Conservation (phyloP, 148 eudicot species). For the Vaccinium darrowii region DNA sequence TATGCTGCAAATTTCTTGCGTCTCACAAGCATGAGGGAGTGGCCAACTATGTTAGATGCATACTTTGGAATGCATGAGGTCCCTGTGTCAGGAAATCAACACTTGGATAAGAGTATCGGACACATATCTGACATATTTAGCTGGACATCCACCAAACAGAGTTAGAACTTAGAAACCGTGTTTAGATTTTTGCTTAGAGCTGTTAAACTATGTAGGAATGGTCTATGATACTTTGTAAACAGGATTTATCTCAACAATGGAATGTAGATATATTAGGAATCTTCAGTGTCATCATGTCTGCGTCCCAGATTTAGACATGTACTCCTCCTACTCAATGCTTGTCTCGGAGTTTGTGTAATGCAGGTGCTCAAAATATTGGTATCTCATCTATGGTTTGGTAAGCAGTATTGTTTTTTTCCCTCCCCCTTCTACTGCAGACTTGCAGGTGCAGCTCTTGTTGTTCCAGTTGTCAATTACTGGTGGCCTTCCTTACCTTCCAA, state of each 20-base stretch:
- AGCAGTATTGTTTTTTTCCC: background rate
- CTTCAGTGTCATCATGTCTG: background rate
- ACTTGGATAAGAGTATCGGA: too few relatives aligned
- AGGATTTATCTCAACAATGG: background rate
- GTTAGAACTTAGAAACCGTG: too few relatives aligned
- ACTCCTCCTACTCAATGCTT: background rate
- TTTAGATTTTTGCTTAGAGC: too few relatives aligned
- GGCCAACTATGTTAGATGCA: too few relatives aligned
- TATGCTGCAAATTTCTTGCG: background rate
- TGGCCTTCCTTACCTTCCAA: conserved; percentile 43
- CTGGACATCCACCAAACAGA: too few relatives aligned
- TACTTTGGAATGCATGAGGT: too few relatives aligned
- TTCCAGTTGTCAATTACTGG: conserved; percentile 35
- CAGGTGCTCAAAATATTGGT: background rate
- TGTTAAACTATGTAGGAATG: too few relatives aligned
- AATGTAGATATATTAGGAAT: background rate
- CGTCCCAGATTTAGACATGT: background rate
- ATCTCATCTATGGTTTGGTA: background rate
- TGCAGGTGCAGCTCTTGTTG: conserved; percentile 36
- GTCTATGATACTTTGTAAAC: too few relatives aligned
- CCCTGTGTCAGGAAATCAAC: too few relatives aligned
- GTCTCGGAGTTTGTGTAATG: background rate
- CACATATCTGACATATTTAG: too few relatives aligned
- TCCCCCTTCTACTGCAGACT: conserved; percentile 24
- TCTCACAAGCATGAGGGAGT: too few relatives aligned